phyloP scores from a whole-genome alignment of 805 yeast genomes.

The Torulaspora franciscae region DNA sequence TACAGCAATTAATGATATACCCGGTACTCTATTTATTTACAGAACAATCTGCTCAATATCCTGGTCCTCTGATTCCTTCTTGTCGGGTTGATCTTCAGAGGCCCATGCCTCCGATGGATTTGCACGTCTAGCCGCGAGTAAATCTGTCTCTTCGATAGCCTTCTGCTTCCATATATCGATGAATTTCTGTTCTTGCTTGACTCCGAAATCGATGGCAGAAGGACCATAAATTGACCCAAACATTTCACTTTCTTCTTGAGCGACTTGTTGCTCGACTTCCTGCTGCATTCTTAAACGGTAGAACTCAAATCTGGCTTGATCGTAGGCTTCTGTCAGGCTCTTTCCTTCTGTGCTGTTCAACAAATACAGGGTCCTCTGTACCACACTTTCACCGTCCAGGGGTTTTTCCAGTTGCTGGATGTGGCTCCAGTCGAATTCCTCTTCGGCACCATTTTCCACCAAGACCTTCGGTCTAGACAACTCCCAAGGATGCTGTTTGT shows the following conservation, averaged over 20 bases:
- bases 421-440: constrained; percentile 69
- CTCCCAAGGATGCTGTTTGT: constrained; percentile 97
- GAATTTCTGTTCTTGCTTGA: constrained; percentile 63
- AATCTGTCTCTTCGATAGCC: constrained; percentile 61
- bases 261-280: constrained; percentile 65
- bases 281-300: constrained; percentile 80
- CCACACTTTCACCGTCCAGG: constrained; percentile 85
- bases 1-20: constrained; percentile 11
- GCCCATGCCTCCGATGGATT: constrained; percentile 33
- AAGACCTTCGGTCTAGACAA: constrained; percentile 81
- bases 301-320: constrained; percentile 81
- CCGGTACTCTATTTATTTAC: constrained; percentile 3
- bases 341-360: constrained; percentile 35
- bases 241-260: constrained; percentile 81
- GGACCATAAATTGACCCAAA: constrained; percentile 70
- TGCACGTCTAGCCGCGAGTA: constrained; percentile 45
- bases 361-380: constrained; percentile 64
- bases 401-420: constrained; percentile 69
- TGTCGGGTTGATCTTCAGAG: constrained; percentile 5
- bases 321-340: constrained; percentile 62
- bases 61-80: constrained; percentile 9
- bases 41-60: constrained; percentile 15
- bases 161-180: constrained; percentile 69
- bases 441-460: constrained; percentile 68
- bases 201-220: constrained; percentile 60